These are phyloP conservation scores for Phytopythium delawarense DNA, from an alignment of 352 stramenopile genomes.

Conservation along the genomic window DNA sequence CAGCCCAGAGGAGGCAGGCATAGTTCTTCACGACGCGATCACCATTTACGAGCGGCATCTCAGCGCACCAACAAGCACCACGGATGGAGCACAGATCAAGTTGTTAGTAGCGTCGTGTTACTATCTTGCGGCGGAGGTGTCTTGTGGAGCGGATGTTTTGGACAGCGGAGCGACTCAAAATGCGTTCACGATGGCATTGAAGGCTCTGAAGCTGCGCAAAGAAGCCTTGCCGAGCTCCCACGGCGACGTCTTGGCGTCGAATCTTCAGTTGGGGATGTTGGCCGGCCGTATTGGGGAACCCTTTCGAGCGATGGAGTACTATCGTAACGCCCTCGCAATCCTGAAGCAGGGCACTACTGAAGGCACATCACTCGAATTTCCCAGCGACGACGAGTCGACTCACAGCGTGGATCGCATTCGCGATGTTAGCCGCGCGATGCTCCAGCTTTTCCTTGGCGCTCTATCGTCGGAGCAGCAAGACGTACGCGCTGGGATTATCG, in stretches of 20 bases:
- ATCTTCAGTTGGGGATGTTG: constrained; percentile 41
- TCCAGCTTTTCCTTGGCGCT: constrained; percentile 33
- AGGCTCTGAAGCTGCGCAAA: constrained; percentile 30
- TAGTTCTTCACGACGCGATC: constrained; percentile 51
- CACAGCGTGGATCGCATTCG: constrained; percentile 26
- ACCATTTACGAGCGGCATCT: constrained; percentile 50
- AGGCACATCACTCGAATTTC: neutral
- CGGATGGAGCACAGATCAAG: constrained; percentile 20
- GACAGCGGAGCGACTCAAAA: constrained; percentile 17
- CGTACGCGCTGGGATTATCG: neutral
- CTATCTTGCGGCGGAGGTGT: constrained; percentile 13
- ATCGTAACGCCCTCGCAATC: constrained; percentile 24
- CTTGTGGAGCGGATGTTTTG: neutral
- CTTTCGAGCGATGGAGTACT: constrained; percentile 56
- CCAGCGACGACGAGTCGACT: neutral
- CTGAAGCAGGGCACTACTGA: constrained; percentile 26
- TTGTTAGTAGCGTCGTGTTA: constrained; percentile 29
- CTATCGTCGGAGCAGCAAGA: constrained; percentile 30
- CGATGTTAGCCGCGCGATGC: constrained; percentile 32
- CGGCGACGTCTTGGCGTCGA: constrained; percentile 31
- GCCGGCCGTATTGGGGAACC: constrained; percentile 36
- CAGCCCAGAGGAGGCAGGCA: constrained; percentile 25
- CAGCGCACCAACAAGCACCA: constrained; percentile 8
- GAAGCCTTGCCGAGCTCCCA: constrained; percentile 22
- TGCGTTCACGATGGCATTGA: constrained; percentile 39